Base-by-base conservation (phyloP, 106 monocot species). In the Vanilla planifolia region DNA sequence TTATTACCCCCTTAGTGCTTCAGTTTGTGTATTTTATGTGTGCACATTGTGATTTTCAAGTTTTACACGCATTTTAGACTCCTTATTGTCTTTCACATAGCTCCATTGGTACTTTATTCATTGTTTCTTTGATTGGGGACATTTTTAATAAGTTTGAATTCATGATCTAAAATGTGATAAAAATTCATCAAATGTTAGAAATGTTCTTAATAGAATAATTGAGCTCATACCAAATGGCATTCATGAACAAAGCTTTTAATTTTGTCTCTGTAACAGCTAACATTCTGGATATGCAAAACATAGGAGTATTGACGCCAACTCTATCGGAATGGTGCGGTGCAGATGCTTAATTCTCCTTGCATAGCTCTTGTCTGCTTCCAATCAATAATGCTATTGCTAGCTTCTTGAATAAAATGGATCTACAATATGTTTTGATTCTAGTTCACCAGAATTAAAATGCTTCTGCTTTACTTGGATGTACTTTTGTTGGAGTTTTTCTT, bases 261-360 rank as follows among this genome's bases (percentile, higher is more conserved):
- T 28, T 5, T 55, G 51, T 60, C 19, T 11, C 21, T 52, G 23
- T 48, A 65, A 45, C 83, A 84, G 89, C 80, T 11, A 89, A 89
- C 55, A 84, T 89, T 52, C 29, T 48, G 55, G 89, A 89, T 71
- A 89, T 89, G 77, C 57, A 78, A 47, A 84, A 84, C 40, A 73
- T 89, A 22, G 84, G 89, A 56, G 84, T 84, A 27, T 63, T 57
- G 15, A 69, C 84, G 24, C 63, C 76, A 42, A 80, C 84, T 36
- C 65, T 89, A 71, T 47, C 77, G 51, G 84, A 89, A 68, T 89
- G 89, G 89, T 64, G 66, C 35, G 30, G 51, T 25, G 32, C 21
- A 1, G 24, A 65, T 53, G 42, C 60, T 59, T 80, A 57, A 74
- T 45, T 11, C n/a, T 8, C 4, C 29, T 50, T 6, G 37, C 37